Percentiles rank a stretch among this genome's conserved stretches.
phyloP scores from a whole-genome alignment of 768 basidiomycete genomes.

The Tricholoma saponaceum region DNA sequence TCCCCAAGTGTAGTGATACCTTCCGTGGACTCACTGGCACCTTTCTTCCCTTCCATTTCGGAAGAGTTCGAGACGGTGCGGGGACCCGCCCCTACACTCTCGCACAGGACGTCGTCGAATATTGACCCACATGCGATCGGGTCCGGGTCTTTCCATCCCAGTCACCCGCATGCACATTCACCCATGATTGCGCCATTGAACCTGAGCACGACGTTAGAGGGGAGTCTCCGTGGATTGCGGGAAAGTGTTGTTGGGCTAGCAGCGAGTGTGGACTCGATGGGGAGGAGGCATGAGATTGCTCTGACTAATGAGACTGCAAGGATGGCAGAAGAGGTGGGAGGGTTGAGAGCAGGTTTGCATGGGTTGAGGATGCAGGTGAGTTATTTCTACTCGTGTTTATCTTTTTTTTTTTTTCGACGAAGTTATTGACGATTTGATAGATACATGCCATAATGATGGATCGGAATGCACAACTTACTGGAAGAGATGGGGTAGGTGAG shows the following conservation, averaged over 20 bases:
- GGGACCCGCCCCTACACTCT: slow-evolving; percentile 1
- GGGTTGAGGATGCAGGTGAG: slow-evolving; percentile 77
- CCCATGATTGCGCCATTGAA: slow-evolving; percentile 55
- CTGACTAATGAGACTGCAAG: slow-evolving; percentile 68
- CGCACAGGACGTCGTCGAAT: slow-evolving; percentile 1
- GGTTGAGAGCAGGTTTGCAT: slow-evolving; percentile 64
- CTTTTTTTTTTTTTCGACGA: not conserved
- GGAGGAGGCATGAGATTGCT: slow-evolving; percentile 60
- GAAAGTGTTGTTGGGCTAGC: slow-evolving; percentile 58
- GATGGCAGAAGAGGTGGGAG: slow-evolving; percentile 69
- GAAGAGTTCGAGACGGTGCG: slow-evolving; percentile 5
- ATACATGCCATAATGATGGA: slow-evolving; percentile 76
- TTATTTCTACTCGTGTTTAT: slow-evolving; percentile 3
- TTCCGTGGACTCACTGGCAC: slow-evolving; percentile 19
- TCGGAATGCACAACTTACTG: slow-evolving; percentile 55
- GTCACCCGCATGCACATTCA: slow-evolving; percentile 7
- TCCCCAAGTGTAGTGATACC: not conserved
- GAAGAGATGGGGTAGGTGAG: slow-evolving; percentile 28
- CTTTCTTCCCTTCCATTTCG: slow-evolving; percentile 31
- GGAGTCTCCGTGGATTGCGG: slow-evolving; percentile 53
- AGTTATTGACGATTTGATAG: slow-evolving; percentile 23
- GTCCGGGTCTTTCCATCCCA: not conserved
- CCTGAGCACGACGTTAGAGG: slow-evolving; percentile 57
- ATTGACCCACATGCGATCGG: slow-evolving; percentile 1
- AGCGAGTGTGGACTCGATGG: slow-evolving; percentile 56